Evolutionary conservation across 768 basidiomycete species (phyloP), one percentile per base, ranked within the genome.

Genomic region (Cystofilobasidium capitatum): DNA sequence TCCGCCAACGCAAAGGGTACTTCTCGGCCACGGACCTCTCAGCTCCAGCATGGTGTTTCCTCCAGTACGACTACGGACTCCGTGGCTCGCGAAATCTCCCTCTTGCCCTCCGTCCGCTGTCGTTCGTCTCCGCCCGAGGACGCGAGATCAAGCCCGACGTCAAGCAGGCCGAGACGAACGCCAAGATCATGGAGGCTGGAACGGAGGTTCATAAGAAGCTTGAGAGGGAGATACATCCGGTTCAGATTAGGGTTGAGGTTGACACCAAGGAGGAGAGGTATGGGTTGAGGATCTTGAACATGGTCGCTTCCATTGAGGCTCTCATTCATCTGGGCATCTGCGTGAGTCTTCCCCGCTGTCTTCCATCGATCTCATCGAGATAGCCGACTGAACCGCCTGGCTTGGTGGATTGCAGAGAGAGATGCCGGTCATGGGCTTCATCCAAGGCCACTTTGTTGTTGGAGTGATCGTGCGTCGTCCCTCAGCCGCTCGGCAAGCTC

Each of bases 21-120:
- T 74, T 79, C 62, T 78, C 76, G 44, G 77, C 78, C 7, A 75
- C 77, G 1, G 78, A 79, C 69, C 71, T 79, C 14, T 76, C 76
- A 1, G 76, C 74, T n/a, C 75, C 77, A 0, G 61, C 73, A 7
- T 79, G 78, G 78, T 79, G 78, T 61, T 77, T 78, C 64, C 75
- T 68, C 9, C 66, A 77, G 72, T 76, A 74, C 66, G 75, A 77
- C 59, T 77, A 77, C 55, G 74, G 75, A 0, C 71, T 78, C 2
- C 70, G 76, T 16, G 75, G 76, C 0, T 58, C 76, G 24, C 75
- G 76, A 10, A 75, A 68, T 59, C 69, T 77, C 8, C 74, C 75
- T 0, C 72, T 73, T 0, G 62, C 65, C 1, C 60, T 76, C n/a
- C 73, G 77, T 36, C 77, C 78, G 2, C 63, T 65, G 0, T 60